phyloP scores from a whole-genome alignment of 1,139 yeast genomes.

The Debaryomyces coudertii region DNA sequence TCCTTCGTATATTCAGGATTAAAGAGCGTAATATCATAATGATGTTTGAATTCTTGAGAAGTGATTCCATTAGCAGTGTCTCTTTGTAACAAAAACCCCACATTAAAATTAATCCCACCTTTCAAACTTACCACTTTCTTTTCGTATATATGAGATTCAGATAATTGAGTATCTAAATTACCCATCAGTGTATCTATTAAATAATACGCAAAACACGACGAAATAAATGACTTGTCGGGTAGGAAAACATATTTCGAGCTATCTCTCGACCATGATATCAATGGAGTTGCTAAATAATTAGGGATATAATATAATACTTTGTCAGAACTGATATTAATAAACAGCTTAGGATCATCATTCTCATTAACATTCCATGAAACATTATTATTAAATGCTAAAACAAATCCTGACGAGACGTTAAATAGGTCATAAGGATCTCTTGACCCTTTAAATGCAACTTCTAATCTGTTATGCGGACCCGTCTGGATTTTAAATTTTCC shows the following conservation, averaged over 20 bases:
- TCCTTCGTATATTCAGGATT: conserved; percentile 63
- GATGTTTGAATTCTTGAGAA: conserved; percentile 63
- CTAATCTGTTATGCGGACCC: conserved; percentile 43
- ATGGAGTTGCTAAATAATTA: conserved; percentile 60
- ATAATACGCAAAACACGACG: conserved; percentile 57
- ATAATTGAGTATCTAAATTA: background rate
- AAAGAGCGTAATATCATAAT: conserved; percentile 64
- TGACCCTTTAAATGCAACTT: conserved; percentile 55
- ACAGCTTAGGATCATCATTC: conserved; percentile 41
- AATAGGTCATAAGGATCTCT: conserved; percentile 49
- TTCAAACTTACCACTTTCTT: conserved; percentile 59
- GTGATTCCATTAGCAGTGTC: conserved; percentile 37
- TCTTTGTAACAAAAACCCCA: conserved; percentile 65
- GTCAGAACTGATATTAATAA: conserved; percentile 42
- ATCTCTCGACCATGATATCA: conserved; percentile 63
- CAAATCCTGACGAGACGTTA: conserved; percentile 43
- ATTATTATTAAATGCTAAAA: conserved; percentile 40
- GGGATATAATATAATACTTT: conserved; percentile 56
- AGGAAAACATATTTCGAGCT: conserved; percentile 46
- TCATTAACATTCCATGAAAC: conserved; percentile 46
- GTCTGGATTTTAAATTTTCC: conserved; percentile 42
- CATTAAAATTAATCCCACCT: conserved; percentile 61
- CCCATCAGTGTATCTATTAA: conserved; percentile 30
- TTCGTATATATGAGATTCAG: conserved; percentile 34
- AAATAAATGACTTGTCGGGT: conserved; percentile 46